Conservation (phyloP, 148 eudicot genomes). For the Chenopodium quinoa region DNA sequence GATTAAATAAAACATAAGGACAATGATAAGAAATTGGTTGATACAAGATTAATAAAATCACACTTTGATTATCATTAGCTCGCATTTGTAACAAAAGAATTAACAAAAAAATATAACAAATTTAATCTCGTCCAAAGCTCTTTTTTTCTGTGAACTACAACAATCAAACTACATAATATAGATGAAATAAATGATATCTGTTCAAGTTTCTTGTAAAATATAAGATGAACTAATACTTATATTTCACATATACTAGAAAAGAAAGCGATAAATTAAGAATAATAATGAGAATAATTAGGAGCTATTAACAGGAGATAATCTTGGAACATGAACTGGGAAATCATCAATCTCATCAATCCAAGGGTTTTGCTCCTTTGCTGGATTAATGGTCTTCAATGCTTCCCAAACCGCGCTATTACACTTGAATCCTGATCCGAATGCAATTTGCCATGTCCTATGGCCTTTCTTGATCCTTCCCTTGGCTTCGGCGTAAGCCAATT, state of each 20-base stretch:
- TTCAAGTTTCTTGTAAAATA: constrained; percentile 3
- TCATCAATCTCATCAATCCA: constrained; percentile 49
- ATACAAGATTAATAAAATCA: not conserved
- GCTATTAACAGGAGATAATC: constrained; percentile 19
- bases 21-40: not conserved
- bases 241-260: not conserved
- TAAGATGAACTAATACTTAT: not conserved
- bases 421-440: constrained; percentile 49
- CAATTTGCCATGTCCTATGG: constrained; percentile 45
- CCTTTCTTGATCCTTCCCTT: constrained; percentile 42
- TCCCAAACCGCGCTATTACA: constrained; percentile 48
- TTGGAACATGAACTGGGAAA: constrained; percentile 41
- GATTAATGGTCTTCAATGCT: constrained; percentile 40
- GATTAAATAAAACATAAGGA: too few relatives aligned
- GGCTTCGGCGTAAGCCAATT: constrained; percentile 46
- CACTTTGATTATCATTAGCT: too few relatives aligned
- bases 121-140: not conserved
- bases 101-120: not conserved
- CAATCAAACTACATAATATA: constrained; percentile 1
- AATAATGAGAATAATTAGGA: not conserved
- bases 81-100: not conserved
- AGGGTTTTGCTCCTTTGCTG: constrained; percentile 39
- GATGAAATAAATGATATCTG: not conserved
- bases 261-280: not conserved
- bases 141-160: not conserved